These are phyloP conservation scores for Podila minutissima DNA, from an alignment of 192 early-diverging fungal genomes.

Conservation along the genomic window DNA sequence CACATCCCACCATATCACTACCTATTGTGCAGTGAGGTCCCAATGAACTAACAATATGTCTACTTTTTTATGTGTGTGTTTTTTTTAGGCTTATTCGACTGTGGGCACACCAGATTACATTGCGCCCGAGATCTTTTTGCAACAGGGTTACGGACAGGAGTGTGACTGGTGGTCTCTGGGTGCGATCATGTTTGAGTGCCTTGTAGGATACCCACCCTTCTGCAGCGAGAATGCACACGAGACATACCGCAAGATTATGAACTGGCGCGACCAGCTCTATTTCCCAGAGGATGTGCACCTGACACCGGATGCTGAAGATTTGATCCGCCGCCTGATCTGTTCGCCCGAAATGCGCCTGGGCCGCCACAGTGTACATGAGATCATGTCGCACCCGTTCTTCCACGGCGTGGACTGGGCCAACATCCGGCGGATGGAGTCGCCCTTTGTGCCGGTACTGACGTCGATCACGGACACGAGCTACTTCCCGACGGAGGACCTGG, in stretches of 20 bases:
- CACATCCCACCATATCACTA: too few species aligned
- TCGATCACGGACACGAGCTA: conserved; percentile 99
- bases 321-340: conserved; percentile 92
- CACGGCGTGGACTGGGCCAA: conserved; percentile 91
- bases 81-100: conserved; percentile 86
- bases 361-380: conserved; percentile 78
- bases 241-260: conserved; percentile 98
- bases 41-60: background rate
- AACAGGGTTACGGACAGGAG: conserved; percentile 95
- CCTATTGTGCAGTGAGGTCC: background rate
- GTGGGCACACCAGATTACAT: conserved; percentile 98
- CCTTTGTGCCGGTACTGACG: conserved; percentile 90
- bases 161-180: conserved; percentile 99
- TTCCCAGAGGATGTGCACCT: conserved; percentile 96
- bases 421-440: conserved; percentile 85
- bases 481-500: conserved; percentile 95
- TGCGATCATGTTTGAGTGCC: conserved; percentile 99
- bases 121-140: conserved; percentile 95
- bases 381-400: conserved; percentile 96
- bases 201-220: conserved; percentile 99
- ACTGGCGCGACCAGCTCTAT: conserved; percentile 90
- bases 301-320: conserved; percentile 90
- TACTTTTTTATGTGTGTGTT: background rate
- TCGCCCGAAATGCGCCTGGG: conserved; percentile 88
- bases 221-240: conserved; percentile 95